Evolutionary conservation across 2,329 filamentous ascomycete species (phyloP).

Genomic region (Cladosporium austrohemisphaericum): DNA sequence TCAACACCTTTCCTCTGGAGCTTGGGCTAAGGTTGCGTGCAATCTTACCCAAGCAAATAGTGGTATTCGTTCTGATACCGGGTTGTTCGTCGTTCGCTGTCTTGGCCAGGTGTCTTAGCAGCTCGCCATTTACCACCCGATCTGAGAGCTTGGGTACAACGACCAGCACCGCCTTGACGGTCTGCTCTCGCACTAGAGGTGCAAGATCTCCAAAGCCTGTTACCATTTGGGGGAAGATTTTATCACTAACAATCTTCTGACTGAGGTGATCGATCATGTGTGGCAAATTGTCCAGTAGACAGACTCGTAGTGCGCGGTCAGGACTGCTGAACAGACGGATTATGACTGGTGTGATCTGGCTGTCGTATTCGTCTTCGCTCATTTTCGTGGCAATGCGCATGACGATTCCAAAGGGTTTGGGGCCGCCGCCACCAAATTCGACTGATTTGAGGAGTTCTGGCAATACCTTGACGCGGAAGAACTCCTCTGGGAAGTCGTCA

Average conservation of each 20-base stretch:
- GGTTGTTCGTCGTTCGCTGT: constrained; percentile 97
- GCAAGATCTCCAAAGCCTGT: constrained; percentile 91
- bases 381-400: constrained; percentile 89
- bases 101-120: constrained; percentile 85
- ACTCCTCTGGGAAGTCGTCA: constrained; percentile 95
- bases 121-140: constrained; percentile 86
- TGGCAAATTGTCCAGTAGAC: constrained; percentile 80
- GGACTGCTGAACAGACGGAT: constrained; percentile 85
- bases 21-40: constrained; percentile 75
- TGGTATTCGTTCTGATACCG: constrained; percentile 95
- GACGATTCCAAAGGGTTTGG: constrained; percentile 81
- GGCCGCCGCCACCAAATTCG: constrained; percentile 94
- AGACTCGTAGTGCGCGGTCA: constrained; percentile 87
- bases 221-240: constrained; percentile 95
- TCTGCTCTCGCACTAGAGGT: constrained; percentile 90
- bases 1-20: constrained; percentile 82
- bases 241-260: constrained; percentile 88
- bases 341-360: constrained; percentile 78
- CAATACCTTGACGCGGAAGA: constrained; percentile 94
- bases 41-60: constrained; percentile 94
- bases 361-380: constrained; percentile 82
- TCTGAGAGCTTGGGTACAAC: constrained; percentile 89
- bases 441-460: constrained; percentile 96
- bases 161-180: constrained; percentile 85
- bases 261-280: constrained; percentile 86